Evolutionary conservation across 192 early-diverging fungal species (phyloP), one percentile per base, ranked within the genome.

Genomic region (Podochytrium sp.): DNA sequence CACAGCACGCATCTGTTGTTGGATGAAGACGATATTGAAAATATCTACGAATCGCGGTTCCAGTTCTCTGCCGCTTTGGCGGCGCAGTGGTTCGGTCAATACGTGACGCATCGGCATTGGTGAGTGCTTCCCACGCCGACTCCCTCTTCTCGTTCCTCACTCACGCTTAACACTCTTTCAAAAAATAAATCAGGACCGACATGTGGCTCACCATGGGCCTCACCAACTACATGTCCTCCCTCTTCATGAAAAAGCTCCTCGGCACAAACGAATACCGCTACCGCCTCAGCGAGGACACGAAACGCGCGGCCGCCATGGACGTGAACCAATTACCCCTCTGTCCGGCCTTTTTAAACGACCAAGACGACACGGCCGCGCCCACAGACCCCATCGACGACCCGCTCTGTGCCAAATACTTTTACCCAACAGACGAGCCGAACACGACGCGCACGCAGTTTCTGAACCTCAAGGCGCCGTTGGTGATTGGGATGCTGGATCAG

Each of bases 81-180:
- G 23, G 79, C 88, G 49, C 98, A 99, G 86, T 99, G 96, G 96
- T 96, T 98, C 78, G 96, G 96, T 12, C 87, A 92, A 23, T 94
- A 91, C 72, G 89, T 99, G 42, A 50, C 63, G 14, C 80, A 71
- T 30, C 49, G 69, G 29, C 34, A 71, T 32, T 71, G 69, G 73
- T 32, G 78, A 81, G 47, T 32, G 25, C 41, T 56, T 74, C 18
- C 14, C n/a, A n/a, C n/a, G n/a, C n/a, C n/a, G n/a, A n/a, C n/a
- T n/a, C 20, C 27, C 18, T 43, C 12, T 65, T 53, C 5, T 3
- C 12, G 2, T 35, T 2, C 3, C 37, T 50, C n/a, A n/a, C n/a
- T n/a, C n/a, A n/a, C n/a, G n/a, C 29, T 10, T 35, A 30, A 29
- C 33, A 29, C 35, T 61, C 75, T 82, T 38, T 84, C 88, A 2